These are phyloP conservation scores for Trichophyton benhamiae DNA, from an alignment of 2,329 filamentous ascomycete species.

Conservation along the genomic window DNA sequence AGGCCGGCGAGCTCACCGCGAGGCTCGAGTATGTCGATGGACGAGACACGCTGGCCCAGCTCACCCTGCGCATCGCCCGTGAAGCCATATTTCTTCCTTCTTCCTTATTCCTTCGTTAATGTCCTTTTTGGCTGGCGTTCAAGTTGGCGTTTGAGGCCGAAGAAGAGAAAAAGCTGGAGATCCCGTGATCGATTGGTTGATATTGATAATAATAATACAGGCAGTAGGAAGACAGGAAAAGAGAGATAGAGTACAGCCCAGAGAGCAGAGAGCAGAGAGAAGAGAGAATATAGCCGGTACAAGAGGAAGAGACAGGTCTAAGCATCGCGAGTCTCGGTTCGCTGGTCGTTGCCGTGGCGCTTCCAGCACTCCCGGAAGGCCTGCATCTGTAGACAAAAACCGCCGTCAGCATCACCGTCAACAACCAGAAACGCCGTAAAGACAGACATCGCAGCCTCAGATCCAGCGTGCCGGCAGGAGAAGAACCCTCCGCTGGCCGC, in stretches of 20 bases:
- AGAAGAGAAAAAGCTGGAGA: neutral
- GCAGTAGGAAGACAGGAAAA: neutral
- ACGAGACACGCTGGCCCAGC: neutral
- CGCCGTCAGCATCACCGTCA: neutral
- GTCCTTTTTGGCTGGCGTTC: no score
- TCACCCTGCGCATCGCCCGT: neutral
- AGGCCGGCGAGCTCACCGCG: neutral
- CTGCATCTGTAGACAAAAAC: slow-evolving; percentile 56
- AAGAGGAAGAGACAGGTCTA: slow-evolving; percentile 17
- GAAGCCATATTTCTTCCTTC: neutral
- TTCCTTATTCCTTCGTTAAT: no score
- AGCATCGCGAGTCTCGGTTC: slow-evolving; percentile 64
- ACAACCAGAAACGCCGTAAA: neutral
- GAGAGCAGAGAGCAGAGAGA: neutral
- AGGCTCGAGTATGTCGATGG: neutral
- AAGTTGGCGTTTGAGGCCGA: neutral
- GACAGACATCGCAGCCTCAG: no score
- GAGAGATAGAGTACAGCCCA: neutral
- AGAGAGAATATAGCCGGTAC: neutral
- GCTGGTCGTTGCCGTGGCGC: slow-evolving; percentile 68
- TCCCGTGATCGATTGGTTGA: neutral
- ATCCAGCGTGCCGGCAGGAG: neutral
- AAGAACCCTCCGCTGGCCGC: slow-evolving; percentile 1
- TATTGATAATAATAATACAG: neutral
- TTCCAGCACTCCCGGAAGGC: slow-evolving; percentile 87